Conservation (phyloP, 345 rosid species). For the Trapa bicornis region DNA sequence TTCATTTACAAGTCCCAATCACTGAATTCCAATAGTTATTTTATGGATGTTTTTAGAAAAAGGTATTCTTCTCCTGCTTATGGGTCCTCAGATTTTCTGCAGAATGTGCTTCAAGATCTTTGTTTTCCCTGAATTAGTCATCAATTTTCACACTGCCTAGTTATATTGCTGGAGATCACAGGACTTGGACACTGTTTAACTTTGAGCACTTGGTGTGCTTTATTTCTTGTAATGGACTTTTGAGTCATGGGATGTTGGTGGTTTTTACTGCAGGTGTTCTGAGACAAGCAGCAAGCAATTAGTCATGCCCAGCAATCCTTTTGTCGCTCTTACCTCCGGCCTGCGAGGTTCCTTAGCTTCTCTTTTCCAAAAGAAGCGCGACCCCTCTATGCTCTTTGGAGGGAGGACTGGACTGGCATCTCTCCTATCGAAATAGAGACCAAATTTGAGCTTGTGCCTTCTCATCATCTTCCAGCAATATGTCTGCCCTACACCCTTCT, state of each 20-base stretch:
- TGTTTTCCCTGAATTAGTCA: neutral
- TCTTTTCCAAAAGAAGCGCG: constrained; percentile 41
- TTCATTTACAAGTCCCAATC: neutral
- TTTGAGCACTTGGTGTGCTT: neutral
- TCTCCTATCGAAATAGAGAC: constrained; percentile 39
- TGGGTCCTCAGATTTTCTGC: neutral
- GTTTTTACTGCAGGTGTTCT: constrained; percentile 21
- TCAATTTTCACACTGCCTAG: neutral
- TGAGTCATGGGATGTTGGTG: constrained; percentile 5
- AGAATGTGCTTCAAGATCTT: neutral
- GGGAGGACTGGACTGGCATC: constrained; percentile 66
- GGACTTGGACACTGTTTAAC: neutral
- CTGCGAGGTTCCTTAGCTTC: constrained; percentile 37
- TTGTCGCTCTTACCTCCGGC: constrained; percentile 20
- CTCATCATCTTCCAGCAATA: neutral
- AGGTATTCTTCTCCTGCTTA: neutral
- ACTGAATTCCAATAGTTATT: neutral
- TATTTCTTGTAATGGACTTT: neutral
- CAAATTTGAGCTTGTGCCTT: neutral
- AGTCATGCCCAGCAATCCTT: neutral
- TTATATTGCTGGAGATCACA: neutral
- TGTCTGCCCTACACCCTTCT: neutral
- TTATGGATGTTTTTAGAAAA: neutral
- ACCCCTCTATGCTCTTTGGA: constrained; percentile 43
- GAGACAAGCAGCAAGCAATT: constrained; percentile 17